phyloP scores from a whole-genome alignment of 139 green algal species.

The Limnomonas spitsbergensis region DNA sequence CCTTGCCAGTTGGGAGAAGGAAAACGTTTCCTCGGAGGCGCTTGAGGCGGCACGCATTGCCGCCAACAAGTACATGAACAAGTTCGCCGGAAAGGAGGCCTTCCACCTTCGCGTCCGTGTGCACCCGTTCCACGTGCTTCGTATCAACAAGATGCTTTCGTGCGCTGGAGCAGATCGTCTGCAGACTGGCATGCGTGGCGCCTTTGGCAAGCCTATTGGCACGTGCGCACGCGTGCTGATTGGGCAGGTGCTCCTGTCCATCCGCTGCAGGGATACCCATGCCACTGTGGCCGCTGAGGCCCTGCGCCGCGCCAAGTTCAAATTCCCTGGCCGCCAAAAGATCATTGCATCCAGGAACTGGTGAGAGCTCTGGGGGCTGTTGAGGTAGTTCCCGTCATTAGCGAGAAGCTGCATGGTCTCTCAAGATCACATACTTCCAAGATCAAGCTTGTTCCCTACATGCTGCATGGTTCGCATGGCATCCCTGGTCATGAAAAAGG shows the following conservation, averaged over 20 bases:
- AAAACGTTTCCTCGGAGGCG: conserved; percentile 78
- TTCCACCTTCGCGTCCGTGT: conserved; percentile 98
- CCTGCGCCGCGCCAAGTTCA: conserved; percentile 99
- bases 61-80: conserved; percentile 99
- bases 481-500: background rate
- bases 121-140: conserved; percentile 98
- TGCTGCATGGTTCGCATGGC: no score
- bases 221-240: conserved; percentile 90
- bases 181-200: conserved; percentile 98
- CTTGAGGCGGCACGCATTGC: conserved; percentile 97
- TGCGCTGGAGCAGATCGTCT: conserved; percentile 98
- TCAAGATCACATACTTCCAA: no score
- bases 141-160: conserved; percentile 99
- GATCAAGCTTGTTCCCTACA: no score
- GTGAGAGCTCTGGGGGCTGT: conserved; percentile 58
- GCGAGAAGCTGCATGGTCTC: no score
- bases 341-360: conserved; percentile 93
- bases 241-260: conserved; percentile 95
- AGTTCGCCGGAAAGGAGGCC: conserved; percentile 93
- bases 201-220: conserved; percentile 95
- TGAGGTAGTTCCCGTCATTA: no score
- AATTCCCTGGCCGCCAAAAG: conserved; percentile 99
- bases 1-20: conserved; percentile 90
- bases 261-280: conserved; percentile 92
- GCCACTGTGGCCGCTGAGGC: conserved; percentile 78